phyloP scores from a whole-genome alignment of 305 asterid species.

The Fraxinus latifolia region DNA sequence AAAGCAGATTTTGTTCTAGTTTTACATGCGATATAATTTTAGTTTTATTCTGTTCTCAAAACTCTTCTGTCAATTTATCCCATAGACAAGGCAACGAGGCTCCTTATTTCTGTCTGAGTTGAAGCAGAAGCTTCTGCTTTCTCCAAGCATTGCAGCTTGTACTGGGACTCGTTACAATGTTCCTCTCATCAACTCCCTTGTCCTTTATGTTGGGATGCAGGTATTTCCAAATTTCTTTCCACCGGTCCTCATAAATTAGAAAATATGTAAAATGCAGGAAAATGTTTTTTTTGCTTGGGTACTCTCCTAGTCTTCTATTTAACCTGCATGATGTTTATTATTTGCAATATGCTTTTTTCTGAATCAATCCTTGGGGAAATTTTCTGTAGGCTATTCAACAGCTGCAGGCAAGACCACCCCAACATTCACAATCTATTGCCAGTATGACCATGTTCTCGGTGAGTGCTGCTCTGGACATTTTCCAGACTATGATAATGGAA shows the following conservation, averaged over 20 bases:
- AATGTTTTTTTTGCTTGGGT: neutral
- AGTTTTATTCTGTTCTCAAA: slow-evolving; percentile 14
- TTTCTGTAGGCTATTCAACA: slow-evolving; percentile 75
- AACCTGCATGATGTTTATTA: neutral
- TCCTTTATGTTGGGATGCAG: slow-evolving; percentile 93
- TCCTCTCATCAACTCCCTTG: slow-evolving; percentile 92
- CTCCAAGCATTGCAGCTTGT: slow-evolving; percentile 68
- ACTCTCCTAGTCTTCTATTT: neutral
- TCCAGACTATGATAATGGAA: slow-evolving; percentile 74
- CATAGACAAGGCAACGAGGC: slow-evolving; percentile 81
- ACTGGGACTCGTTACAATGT: slow-evolving; percentile 95
- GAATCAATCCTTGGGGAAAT: slow-evolving; percentile 3
- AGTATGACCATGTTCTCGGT: slow-evolving; percentile 60
- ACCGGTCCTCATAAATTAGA: neutral
- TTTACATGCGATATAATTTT: neutral
- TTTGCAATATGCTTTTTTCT: neutral
- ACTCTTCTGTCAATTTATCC: slow-evolving; percentile 10
- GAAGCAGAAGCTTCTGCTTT: slow-evolving; percentile 84
- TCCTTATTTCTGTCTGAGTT: slow-evolving; percentile 74
- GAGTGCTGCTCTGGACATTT: slow-evolving; percentile 88
- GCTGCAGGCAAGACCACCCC: slow-evolving; percentile 67
- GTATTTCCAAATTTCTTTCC: slow-evolving; percentile 30
- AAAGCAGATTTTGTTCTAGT: neutral
- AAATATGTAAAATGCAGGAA: neutral
- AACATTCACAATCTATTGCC: slow-evolving; percentile 71